phyloP scores from a whole-genome alignment of 2,329 filamentous ascomycete species.

The Penicillium aurantiogriseum region DNA sequence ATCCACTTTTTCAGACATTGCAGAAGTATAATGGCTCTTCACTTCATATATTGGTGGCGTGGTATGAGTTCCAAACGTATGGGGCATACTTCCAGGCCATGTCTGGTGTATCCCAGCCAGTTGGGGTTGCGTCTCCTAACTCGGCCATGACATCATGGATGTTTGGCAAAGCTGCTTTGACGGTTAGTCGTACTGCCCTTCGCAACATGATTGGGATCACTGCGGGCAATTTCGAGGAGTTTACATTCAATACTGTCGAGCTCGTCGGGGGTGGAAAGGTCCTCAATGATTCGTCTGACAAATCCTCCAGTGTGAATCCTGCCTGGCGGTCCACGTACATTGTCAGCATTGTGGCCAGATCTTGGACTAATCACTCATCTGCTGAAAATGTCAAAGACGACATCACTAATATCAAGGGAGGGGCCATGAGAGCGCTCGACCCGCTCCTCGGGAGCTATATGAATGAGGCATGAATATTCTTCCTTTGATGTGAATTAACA shows the following conservation, averaged over 20 bases:
- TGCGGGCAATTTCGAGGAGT: background rate
- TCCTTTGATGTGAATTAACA: background rate
- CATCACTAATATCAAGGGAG: constrained; percentile 32
- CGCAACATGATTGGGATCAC: background rate
- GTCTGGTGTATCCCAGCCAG: background rate
- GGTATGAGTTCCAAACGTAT: background rate
- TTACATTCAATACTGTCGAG: background rate
- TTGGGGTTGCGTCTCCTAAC: background rate
- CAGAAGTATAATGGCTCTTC: background rate
- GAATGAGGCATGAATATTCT: constrained; percentile 29
- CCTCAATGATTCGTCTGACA: constrained; percentile 32
- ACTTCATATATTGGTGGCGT: background rate
- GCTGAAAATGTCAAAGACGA: constrained; percentile 27
- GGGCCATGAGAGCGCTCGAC: constrained; percentile 32
- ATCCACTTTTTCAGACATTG: too few species aligned
- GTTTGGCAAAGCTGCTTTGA: background rate
- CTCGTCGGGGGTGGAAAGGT: constrained; percentile 27
- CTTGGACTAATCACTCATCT: constrained; percentile 16
- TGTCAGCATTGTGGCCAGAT: constrained; percentile 29
- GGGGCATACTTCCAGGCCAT: background rate
- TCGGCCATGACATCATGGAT: background rate
- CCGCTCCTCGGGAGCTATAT: constrained; percentile 38
- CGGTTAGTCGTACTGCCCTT: background rate
- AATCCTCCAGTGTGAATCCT: constrained; percentile 49
- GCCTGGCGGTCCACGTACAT: constrained; percentile 51